Evolutionary conservation across 192 early-diverging fungal genomes (phyloP).

Genomic region (Rhizoclosmatium globosum): DNA sequence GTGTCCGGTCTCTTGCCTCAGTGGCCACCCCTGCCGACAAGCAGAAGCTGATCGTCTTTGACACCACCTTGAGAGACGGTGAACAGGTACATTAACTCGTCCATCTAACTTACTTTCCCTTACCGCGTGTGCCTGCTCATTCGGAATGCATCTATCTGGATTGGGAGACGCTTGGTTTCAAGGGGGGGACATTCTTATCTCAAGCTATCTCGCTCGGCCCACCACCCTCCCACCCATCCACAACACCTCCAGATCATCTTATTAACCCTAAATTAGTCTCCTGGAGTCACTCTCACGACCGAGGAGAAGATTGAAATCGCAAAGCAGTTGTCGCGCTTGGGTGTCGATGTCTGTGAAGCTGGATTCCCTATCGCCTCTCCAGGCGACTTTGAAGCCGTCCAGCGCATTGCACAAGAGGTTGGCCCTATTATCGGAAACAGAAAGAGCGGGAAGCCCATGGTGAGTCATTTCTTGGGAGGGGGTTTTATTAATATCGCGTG

Average conservation of each 20-base stretch:
- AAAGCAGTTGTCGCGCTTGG: constrained; percentile 88
- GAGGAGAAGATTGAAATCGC: constrained; percentile 97
- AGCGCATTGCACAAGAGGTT: constrained; percentile 92
- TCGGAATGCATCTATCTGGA: too few relatives aligned
- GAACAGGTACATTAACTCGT: constrained; percentile 75
- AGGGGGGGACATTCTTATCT: too few relatives aligned
- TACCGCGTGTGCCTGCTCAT: background rate
- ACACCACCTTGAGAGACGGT: constrained; percentile 96
- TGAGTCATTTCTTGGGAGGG: constrained; percentile 45
- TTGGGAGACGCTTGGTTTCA: too few relatives aligned
- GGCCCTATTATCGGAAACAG: constrained; percentile 85
- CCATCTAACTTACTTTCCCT: background rate
- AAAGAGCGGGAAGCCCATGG: constrained; percentile 81
- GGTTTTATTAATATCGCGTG: background rate
- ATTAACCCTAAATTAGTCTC: constrained; percentile 68
- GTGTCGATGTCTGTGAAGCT: constrained; percentile 95
- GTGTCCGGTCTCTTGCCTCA: background rate
- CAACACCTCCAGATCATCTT: too few relatives aligned
- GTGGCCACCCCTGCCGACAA: constrained; percentile 43
- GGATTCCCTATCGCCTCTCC: constrained; percentile 94
- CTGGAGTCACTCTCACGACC: constrained; percentile 91
- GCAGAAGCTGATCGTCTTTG: constrained; percentile 91
- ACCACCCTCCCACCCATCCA: too few relatives aligned
- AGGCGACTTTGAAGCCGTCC: constrained; percentile 95
- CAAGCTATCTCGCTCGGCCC: too few relatives aligned